Base-by-base conservation (phyloP, 2,329 filamentous ascomycete genomes). In the Cladosporium velox region DNA sequence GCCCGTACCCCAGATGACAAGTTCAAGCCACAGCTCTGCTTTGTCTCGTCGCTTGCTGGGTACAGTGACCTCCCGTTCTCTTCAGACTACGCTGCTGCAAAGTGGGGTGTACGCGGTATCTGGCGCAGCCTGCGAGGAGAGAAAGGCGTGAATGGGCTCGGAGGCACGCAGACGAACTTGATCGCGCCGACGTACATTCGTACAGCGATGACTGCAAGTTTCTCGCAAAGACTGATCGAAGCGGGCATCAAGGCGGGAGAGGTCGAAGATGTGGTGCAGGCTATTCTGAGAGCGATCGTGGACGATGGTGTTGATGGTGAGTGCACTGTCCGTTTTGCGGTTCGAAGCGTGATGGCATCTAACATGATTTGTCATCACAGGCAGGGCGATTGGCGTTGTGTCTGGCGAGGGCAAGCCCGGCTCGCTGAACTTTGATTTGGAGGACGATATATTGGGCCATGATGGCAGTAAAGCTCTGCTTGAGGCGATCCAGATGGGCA, bases 401-500 rank as follows among this genome's bases (percentile, higher is more conserved):
- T 47, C 51, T 15, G 65, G 68, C 3, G 44, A 66, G 26, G 61
- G 67, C 15, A 60, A 41, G 15, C 55, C 59, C 0, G 69, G 69
- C 24, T 69, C 70, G 44, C 60, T 63, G 63, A 72, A 71, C 28
- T 70, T 70, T 41, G 70, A 72, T 63, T 32, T 71, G n/a, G 64
- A 66, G 6, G 70, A 71, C 65, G 70, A 72, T 67, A 66, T 64
- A 49, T 62, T 64, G 34, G 66, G 68, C 24, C 24, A 52, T 24
- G 67, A 69, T 66, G 67, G 38, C 8, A 67, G 67, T 15, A 51
- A 47, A 26, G 64, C 64, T 18, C 26, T 69, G 26, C 44, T 66
- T 14, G 66, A 49, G 44, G 35, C 58, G 7, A 63, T 67, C 18
- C 38, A 44, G 49, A 64, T 65, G 41, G 66, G 65, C 15, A 59